These are phyloP conservation scores for Babesia bovis DNA, from an alignment of 169 alveolate species.

Conservation along the genomic window DNA sequence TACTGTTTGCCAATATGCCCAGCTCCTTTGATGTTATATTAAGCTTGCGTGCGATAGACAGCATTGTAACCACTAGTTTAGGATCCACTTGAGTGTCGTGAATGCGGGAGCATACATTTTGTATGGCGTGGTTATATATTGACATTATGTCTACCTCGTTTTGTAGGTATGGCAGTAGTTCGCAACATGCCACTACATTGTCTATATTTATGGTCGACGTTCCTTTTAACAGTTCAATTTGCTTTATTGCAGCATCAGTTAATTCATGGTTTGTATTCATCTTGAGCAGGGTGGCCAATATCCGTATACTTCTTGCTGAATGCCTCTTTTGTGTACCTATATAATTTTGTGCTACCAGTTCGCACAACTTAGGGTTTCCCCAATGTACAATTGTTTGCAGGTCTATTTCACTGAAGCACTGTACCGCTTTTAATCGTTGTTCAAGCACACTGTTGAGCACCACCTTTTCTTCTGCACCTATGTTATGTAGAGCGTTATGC, in stretches of 20 bases:
- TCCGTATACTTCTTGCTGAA: background rate
- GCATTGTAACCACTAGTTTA: background rate
- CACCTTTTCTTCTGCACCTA: background rate
- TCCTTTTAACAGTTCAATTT: background rate
- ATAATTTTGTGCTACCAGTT: background rate
- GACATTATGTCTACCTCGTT: background rate
- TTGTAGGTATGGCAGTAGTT: constrained; percentile 20
- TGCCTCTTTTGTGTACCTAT: background rate
- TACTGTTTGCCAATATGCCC: background rate
- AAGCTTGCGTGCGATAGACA: constrained; percentile 28
- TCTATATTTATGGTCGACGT: background rate
- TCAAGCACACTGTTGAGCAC: background rate
- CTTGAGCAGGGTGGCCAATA: background rate
- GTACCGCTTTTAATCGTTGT: background rate
- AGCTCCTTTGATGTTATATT: background rate
- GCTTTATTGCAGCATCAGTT: background rate
- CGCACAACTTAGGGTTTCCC: background rate
- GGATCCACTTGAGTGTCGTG: background rate
- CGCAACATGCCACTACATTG: constrained; percentile 8
- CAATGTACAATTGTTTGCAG: constrained; percentile 34
- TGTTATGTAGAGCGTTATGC: background rate
- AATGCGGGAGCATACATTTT: background rate
- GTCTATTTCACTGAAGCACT: constrained; percentile 16
- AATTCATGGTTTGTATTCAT: background rate
- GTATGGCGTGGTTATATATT: background rate